A percentile compares a stretch with the other conserved stretches of the same genome.
These are phyloP conservation scores for Chamaecrista fasciculata DNA, from an alignment of 306 rosid genomes.

Conservation along the genomic window DNA sequence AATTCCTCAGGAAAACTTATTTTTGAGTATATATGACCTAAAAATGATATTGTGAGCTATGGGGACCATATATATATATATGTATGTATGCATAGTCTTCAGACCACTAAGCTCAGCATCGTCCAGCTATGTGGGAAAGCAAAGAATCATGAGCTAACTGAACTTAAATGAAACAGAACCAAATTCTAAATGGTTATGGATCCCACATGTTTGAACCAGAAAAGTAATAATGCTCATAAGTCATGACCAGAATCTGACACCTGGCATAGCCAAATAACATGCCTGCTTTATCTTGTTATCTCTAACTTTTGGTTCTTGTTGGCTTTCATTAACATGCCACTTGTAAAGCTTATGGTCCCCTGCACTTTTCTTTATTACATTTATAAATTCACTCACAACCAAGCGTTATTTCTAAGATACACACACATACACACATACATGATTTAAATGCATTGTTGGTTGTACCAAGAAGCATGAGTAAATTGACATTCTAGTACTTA, in stretches of 20 bases:
- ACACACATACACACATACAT: too few relatives aligned
- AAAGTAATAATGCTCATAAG: not conserved
- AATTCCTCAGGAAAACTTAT: too few relatives aligned
- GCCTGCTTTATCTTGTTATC: constrained; percentile 14
- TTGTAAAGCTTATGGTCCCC: constrained; percentile 13
- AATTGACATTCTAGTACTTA: too few relatives aligned
- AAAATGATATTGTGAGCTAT: too few relatives aligned
- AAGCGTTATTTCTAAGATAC: not conserved
- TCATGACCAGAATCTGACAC: constrained; percentile 16
- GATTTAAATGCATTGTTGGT: not conserved
- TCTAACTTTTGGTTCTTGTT: not conserved
- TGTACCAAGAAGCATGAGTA: not conserved
- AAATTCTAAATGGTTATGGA: not conserved
- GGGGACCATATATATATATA: not conserved
- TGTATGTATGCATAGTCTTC: too few relatives aligned
- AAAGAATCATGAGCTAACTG: not conserved
- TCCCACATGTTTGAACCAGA: not conserved
- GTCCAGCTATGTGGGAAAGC: constrained; percentile 4
- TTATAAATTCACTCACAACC: not conserved
- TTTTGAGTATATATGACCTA: too few relatives aligned
- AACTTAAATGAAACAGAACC: not conserved
- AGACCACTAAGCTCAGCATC: not conserved
- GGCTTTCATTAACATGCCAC: not conserved
- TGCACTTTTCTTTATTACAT: not conserved
- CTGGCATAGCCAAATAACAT: not conserved